Evolutionary conservation across 371 early-diverging fungal genomes (phyloP), one percentile per base, ranked within the genome.

Genomic region (Smittium culicis): DNA sequence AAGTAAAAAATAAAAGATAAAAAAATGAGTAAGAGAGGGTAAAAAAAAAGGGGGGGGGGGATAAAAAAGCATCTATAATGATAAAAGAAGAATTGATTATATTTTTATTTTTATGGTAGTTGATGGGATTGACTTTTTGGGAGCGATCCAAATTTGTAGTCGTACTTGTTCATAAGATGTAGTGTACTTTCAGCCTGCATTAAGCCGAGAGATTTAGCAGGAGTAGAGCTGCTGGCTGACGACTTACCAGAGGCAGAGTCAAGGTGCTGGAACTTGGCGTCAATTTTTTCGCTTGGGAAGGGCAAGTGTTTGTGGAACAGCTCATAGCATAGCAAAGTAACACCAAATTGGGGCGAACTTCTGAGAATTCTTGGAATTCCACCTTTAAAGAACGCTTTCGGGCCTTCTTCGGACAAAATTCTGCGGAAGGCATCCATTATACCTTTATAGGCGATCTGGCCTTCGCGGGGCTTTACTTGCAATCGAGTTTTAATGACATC

Each of bases 401-500:
- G 84, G 2, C 98, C 98, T 81, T 98, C 98, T 72, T 94, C 94
- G 27, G 78, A 71, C 72, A 83, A 81, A 67, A 98, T 98, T 69
- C 94, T 93, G 69, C 78, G 73, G 60, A 88, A 86, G 28, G 93
- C 93, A 75, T 96, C 94, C 1, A 77, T 35, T 59, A 98, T 87
- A 61, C 97, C 97, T 11, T 71, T 81, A 79, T 92, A 96, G 3
- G 83, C 77, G 16, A 61, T 24, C 70, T 96, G 90, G 56, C 98
- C 96, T 64, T 86, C 84, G 24, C 86, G 79, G 17, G 93, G 89
- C 63, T 91, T 92, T 29, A 96, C 97, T 77, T 98, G 98, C 17
- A 98, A 80, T 68, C 98, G 87, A 1, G 98, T 98, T 80, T 98
- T 98, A 82, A 96, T 95, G 24, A 98, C 98, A 79, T 98, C 98